Percentiles rank a stretch among this genome's conserved stretches.
phyloP scores from a whole-genome alignment of 2,329 filamentous ascomycete genomes.

The Botryotinia convoluta region DNA sequence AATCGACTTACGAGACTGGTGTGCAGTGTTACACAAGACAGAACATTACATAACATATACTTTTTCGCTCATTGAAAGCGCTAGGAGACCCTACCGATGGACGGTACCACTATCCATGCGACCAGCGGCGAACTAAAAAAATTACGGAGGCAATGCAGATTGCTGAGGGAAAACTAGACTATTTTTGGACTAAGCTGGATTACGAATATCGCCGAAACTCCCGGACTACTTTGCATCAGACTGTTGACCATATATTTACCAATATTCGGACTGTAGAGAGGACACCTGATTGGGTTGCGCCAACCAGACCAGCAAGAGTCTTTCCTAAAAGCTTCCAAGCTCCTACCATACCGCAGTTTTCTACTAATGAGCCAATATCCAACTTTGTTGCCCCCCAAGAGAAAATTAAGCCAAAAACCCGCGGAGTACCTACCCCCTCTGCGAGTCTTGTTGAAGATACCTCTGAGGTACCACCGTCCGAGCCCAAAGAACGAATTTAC shows the following conservation, averaged over 20 bases:
- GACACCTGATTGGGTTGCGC: not conserved
- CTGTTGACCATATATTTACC: not conserved
- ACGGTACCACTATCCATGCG: not conserved
- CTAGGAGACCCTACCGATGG: not conserved
- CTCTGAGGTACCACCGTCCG: rapidly evolving
- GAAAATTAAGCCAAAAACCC: not conserved
- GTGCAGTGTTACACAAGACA: rapidly evolving
- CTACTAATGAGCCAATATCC: not conserved
- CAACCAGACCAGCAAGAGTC: not conserved
- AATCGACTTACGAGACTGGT: not conserved
- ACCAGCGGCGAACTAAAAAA: not conserved
- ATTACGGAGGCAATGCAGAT: not conserved
- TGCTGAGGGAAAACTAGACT: not conserved
- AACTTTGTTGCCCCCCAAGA: not conserved
- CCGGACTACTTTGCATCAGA: not conserved
- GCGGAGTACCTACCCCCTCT: not conserved
- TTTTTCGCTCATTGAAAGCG: not conserved
- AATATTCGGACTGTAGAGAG: not conserved
- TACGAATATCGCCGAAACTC: not conserved
- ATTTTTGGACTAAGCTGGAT: not conserved
- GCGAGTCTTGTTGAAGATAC: not conserved
- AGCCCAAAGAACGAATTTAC: not conserved
- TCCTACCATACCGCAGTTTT: not conserved
- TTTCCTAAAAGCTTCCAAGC: not conserved
- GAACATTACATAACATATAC: not conserved